Evolutionary conservation across 495 filamentous ascomycete genomes (phyloP), one percentile per base, ranked within the genome.

Genomic region (Thermothielavioides terrestris): DNA sequence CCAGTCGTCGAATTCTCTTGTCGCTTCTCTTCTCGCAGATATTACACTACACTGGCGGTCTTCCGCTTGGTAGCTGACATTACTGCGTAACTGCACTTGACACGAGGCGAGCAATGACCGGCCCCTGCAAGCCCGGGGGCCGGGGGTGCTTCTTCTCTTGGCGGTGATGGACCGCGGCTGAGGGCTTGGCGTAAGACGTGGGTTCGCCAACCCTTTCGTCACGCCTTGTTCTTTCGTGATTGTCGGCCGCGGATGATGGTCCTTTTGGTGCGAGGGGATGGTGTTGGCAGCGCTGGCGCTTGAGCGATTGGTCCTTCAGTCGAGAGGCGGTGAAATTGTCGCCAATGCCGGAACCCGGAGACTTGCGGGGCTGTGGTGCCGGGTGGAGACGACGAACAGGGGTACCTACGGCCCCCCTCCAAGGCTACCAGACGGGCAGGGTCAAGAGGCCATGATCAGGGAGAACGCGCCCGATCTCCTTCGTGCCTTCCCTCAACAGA

Each of bases 321-420:
- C 18, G 23, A 52, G 49, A 52, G 42, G 49, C 49, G 49, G 49
- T 52, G 49, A 52, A n/a, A 52, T 34, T 26, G 42, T 23, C 20
- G 17, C 27, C 40, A 44, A 51, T 51, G 49, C 40, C 49, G 49
- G 49, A 51, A 51, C 40, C 41, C 49, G 49, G 49, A 44, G 37
- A 41, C 15, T 30, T 51, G 39, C 31, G 49, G 39, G 49, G 23
- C 49, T 40, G 22, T 44, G 22, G 31, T 12, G 27, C 30, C 39
- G 47, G 10, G 49, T 52, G 49, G 42, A 52, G 41, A 17, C 18
- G 25, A 18, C 14, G 17, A 23, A 23, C 39, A 36, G 31, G 37
- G 31, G 12, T 21, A 12, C 2, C 15, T 12, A 21, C 18, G 36
- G 27, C 18, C 21, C 6, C 23, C 25, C 22, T 8, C 25, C 38